Conservation (phyloP, 805 yeast species). For the Ascoidea asiatica region DNA sequence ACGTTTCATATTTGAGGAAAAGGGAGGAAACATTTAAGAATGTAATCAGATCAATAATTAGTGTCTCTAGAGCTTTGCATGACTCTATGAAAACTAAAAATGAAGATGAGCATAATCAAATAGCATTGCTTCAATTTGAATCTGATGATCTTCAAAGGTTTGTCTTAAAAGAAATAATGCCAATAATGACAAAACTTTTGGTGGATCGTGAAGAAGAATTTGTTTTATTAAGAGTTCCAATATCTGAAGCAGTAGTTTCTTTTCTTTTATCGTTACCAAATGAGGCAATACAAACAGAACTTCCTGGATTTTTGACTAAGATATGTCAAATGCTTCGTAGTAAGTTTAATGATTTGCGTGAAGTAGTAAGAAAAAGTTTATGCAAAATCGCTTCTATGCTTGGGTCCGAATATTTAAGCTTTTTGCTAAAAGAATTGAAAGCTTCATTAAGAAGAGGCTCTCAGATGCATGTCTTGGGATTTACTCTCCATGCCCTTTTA, state of each 20-base stretch:
- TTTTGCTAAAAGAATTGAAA: conserved; percentile 65
- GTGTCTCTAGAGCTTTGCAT: conserved; percentile 36
- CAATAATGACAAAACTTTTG: conserved; percentile 47
- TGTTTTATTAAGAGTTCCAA: conserved; percentile 56
- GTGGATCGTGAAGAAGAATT: conserved; percentile 67
- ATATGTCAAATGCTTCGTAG: conserved; percentile 84
- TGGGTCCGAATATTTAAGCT: conserved; percentile 63
- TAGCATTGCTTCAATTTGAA: conserved; percentile 1
- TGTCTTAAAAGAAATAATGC: conserved; percentile 43
- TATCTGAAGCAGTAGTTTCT: conserved; percentile 69
- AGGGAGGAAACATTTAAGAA: conserved; percentile 39
- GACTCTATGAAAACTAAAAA: conserved; percentile 18
- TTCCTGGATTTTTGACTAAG: conserved; percentile 75
- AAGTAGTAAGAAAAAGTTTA: conserved; percentile 65
- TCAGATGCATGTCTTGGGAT: conserved; percentile 86
- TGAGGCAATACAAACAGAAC: conserved; percentile 37
- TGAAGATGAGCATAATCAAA: conserved; percentile 9
- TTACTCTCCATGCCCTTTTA: conserved; percentile 65
- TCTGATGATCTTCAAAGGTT: conserved; percentile 27
- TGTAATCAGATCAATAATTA: conserved; percentile 42
- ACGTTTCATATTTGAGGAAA: conserved; percentile 35
- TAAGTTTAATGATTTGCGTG: conserved; percentile 78
- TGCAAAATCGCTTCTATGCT: conserved; percentile 48
- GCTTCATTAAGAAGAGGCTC: conserved; percentile 79
- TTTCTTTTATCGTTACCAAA: conserved; percentile 49